Conservation (phyloP, 176 grass and related monocot species). For the Oryza meridionalis region DNA sequence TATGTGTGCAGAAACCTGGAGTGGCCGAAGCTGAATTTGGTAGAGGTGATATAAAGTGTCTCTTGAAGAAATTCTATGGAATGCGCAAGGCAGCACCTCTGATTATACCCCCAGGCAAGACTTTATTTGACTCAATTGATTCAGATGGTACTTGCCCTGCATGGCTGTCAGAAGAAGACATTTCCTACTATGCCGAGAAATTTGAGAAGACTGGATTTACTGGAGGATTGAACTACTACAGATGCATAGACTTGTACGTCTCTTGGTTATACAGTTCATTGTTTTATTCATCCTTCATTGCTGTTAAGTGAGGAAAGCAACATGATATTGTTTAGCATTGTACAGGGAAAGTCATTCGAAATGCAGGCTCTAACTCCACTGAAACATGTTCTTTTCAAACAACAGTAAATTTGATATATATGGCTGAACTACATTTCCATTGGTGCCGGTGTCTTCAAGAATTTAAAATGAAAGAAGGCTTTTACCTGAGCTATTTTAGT, state of each 20-base stretch:
- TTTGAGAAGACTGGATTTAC: constrained; percentile 86
- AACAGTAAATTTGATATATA: neutral
- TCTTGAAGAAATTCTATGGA: constrained; percentile 65
- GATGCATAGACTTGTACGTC: constrained; percentile 83
- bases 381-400: constrained; percentile 12
- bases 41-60: constrained; percentile 29
- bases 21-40: constrained; percentile 79
- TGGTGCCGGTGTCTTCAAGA: neutral
- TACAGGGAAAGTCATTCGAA: neutral
- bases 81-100: constrained; percentile 61
- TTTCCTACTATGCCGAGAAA: constrained; percentile 72
- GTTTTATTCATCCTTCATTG: constrained; percentile 19
- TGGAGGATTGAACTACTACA: constrained; percentile 88
- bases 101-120: constrained; percentile 73
- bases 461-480: neutral
- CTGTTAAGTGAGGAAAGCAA: neutral
- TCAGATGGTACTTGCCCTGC: constrained; percentile 63
- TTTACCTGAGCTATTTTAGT: neutral
- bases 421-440: neutral
- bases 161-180: constrained; percentile 87
- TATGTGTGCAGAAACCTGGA: constrained; percentile 65
- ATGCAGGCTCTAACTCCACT: neutral
- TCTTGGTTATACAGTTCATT: constrained; percentile 26
- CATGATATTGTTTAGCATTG: neutral
- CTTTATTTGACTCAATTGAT: constrained; percentile 66